These are phyloP conservation scores for Podila horticola DNA, from an alignment of 192 early-diverging fungal species.

Conservation along the genomic window DNA sequence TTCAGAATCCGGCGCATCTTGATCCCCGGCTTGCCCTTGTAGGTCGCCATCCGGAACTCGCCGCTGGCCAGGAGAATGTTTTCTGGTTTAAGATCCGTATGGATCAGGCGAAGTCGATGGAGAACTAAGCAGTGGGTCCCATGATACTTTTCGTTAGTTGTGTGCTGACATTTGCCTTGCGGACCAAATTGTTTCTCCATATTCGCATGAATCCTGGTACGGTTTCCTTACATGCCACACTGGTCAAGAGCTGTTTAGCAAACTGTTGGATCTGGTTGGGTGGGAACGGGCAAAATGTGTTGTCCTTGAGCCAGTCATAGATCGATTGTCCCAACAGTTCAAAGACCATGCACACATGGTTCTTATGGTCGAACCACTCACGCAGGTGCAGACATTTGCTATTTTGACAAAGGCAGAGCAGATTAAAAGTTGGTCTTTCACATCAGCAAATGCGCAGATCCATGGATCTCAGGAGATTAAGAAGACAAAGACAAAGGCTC, in stretches of 20 bases:
- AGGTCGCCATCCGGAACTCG: conserved; percentile 64
- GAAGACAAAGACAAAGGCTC: not conserved
- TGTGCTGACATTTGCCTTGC: no score
- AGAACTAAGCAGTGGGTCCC: conserved; percentile 61
- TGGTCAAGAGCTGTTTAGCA: conserved; percentile 84
- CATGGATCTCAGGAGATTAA: not conserved
- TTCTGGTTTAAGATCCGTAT: conserved; percentile 98
- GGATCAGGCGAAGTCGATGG: conserved; percentile 87
- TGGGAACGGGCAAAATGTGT: conserved; percentile 90
- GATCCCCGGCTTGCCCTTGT: conserved; percentile 27
- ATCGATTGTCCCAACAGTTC: conserved; percentile 86
- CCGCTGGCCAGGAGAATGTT: conserved; percentile 86
- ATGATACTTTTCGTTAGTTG: no score
- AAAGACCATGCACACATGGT: conserved; percentile 99
- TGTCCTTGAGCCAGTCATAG: conserved; percentile 97
- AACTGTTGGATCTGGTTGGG: conserved; percentile 86
- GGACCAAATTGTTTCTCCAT: no score
- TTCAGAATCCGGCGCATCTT: conserved; percentile 55
- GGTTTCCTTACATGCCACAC: conserved; percentile 76
- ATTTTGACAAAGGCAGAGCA: not conserved
- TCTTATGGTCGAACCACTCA: conserved; percentile 86
- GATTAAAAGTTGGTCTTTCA: not conserved
- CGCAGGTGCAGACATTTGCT: conserved; percentile 91
- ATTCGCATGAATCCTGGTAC: not conserved
- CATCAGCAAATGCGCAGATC: not conserved